Base-by-base conservation (phyloP, 345 rosid genomes). In the Gossypium turneri region DNA sequence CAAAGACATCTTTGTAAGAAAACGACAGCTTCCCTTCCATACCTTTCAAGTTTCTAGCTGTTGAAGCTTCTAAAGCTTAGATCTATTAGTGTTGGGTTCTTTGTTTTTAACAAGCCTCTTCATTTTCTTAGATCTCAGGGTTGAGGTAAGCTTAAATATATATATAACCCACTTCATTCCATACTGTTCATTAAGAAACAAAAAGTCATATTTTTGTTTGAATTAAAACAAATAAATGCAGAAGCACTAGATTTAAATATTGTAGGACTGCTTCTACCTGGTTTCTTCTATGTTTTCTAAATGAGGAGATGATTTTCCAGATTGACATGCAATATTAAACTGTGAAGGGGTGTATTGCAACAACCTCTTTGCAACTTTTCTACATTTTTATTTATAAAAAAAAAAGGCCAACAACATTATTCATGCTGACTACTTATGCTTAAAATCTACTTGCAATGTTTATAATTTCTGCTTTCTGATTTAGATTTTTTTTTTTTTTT, bases 61-160 rank as follows among this genome's bases (percentile, higher is more conserved):
- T 25, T 44, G 48, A 44, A 57, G n/a, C 29, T 34, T 56, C 9
- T 24, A 58, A 58, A 24, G 6, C 38, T 58, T 9, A 25, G 34
- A 34, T 43, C 41, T 60, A n/a, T 4, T 12, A 3, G 2, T 9
- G 25, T 5, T 16, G 20, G 47, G 44, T 24, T 60, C 17, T 52
- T 25, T n/a, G 12, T 58, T 4, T 17, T 50, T 11, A 50, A 69
- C 20, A 41, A 10, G 47, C n/a, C 11, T 10, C 27, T 61, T 19
- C 52, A 19, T 58, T 56, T 48, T 16, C 15, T 20, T n/a, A 12
- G 76, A 73, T 73, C 76, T 73, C 41, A n/a, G 12, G 24, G 29
- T 60, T 60, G 16, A 73, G 76, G 76, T 48, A 73, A 63, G 47
- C 58, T 16, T 25, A n/a, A 45, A 8, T 20, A 22, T 67, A 9